These are phyloP conservation scores for Arxiozyma slooffiae DNA, from an alignment of 1,139 yeast species.

Conservation along the genomic window DNA sequence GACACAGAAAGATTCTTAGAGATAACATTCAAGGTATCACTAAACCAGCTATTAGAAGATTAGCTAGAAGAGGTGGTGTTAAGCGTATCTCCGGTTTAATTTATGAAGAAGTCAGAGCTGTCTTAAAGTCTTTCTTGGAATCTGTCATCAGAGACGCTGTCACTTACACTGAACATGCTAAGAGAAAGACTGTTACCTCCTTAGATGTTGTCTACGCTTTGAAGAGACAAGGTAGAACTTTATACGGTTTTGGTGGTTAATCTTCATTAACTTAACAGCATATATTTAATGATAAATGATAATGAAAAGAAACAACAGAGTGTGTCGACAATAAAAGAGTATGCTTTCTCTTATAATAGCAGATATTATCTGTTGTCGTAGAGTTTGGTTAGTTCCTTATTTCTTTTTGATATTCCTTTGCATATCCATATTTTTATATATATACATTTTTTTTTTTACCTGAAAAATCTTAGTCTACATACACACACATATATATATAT, in stretches of 20 bases:
- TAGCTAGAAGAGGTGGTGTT: slow-evolving; percentile 99
- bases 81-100: slow-evolving; percentile 98
- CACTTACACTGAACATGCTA: slow-evolving; percentile 98
- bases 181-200: slow-evolving; percentile 99
- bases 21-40: slow-evolving; percentile 99
- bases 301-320: not conserved
- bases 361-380: not conserved
- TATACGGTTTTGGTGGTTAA: slow-evolving; percentile 99
- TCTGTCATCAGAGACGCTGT: slow-evolving; percentile 98
- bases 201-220: slow-evolving; percentile 97
- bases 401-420: slow-evolving; percentile 2
- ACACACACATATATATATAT: no score
- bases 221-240: slow-evolving; percentile 99
- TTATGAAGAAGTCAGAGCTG: slow-evolving; percentile 98
- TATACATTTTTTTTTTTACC: not conserved
- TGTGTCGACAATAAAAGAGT: no score
- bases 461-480: not conserved
- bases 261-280: not conserved
- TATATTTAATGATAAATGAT: not conserved
- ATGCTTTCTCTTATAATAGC: no score
- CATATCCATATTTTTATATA: slow-evolving; percentile 1
- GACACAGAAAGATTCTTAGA: slow-evolving; percentile 99
- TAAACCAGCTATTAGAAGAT: slow-evolving; percentile 99
- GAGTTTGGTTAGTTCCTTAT: not conserved
- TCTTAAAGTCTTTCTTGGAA: slow-evolving; percentile 90